Evolutionary conservation across 352 stramenopile species (phyloP).

Genomic region (Nothophytophthora sp.): DNA sequence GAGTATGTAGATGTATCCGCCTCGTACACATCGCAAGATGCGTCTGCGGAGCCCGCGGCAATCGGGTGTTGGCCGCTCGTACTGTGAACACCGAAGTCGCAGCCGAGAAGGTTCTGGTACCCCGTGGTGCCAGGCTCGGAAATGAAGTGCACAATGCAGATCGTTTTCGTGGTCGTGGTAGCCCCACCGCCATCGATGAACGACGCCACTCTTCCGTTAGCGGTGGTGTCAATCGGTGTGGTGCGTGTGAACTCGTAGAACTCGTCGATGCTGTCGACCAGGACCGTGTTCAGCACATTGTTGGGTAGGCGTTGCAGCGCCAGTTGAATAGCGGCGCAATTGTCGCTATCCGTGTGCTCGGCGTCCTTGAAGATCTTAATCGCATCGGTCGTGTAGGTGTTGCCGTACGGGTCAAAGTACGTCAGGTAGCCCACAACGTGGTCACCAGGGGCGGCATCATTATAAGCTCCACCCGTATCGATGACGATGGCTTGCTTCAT

Average conservation of each 20-base stretch:
- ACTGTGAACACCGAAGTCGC: slow-evolving; percentile 39
- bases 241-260: slow-evolving; percentile 30
- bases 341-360: background rate
- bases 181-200: background rate
- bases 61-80: slow-evolving; percentile 41
- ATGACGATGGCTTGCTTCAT: slow-evolving; percentile 47
- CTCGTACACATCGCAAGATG: slow-evolving; percentile 41
- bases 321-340: slow-evolving; percentile 38
- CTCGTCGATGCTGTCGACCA: slow-evolving; percentile 1
- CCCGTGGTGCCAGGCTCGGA: slow-evolving; percentile 55
- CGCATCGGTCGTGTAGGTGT: slow-evolving; percentile 49
- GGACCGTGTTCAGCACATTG: slow-evolving; percentile 63
- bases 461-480: background rate
- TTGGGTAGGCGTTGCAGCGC: slow-evolving; percentile 57
- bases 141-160: slow-evolving; percentile 50
- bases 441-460: too few species aligned
- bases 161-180: background rate
- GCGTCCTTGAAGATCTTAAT: background rate
- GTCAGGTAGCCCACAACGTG: slow-evolving; percentile 43
- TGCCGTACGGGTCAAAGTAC: slow-evolving; percentile 78
- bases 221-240: slow-evolving; percentile 1
- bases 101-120: slow-evolving; percentile 57
- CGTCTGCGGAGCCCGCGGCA: background rate
- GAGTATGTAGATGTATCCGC: slow-evolving; percentile 26
- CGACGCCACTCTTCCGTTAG: background rate